Conservation (phyloP, 805 yeast species). For the Kuraishia hungarica region DNA sequence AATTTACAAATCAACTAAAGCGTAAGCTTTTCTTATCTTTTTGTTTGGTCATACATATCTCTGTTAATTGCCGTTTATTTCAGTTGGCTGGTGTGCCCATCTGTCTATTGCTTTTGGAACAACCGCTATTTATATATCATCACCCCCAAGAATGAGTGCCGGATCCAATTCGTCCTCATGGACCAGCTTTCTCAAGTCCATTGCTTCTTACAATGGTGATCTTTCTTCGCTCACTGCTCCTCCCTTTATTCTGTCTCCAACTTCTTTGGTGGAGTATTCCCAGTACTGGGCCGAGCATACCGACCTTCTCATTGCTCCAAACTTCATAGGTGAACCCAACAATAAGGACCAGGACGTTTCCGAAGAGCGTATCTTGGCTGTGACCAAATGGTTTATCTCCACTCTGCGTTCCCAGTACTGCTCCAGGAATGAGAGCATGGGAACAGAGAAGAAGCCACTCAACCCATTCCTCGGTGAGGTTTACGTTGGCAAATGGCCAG, state of each 20-base stretch:
- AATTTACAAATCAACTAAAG: too few relatives aligned
- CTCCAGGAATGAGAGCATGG: slow-evolving; percentile 83
- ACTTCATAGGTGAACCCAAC: slow-evolving; percentile 29
- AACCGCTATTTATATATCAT: neutral
- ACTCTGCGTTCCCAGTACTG: slow-evolving; percentile 91
- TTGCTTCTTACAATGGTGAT: slow-evolving; percentile 91
- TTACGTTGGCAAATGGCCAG: slow-evolving; percentile 84
- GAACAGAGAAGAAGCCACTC: slow-evolving; percentile 94
- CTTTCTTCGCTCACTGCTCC: slow-evolving; percentile 93
- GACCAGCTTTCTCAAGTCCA: slow-evolving; percentile 85
- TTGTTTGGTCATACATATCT: too few relatives aligned
- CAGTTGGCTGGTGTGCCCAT: neutral
- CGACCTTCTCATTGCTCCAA: slow-evolving; percentile 71
- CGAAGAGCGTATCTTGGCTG: slow-evolving; percentile 67
- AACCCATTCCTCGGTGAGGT: slow-evolving; percentile 95
- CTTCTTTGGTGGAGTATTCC: slow-evolving; percentile 83
- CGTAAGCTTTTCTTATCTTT: too few relatives aligned
- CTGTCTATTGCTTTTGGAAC: neutral
- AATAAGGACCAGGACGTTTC: slow-evolving; percentile 40
- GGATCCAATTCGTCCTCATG: slow-evolving; percentile 45
- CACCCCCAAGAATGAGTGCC: neutral
- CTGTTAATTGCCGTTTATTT: too few relatives aligned
- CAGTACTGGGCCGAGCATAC: slow-evolving; percentile 96
- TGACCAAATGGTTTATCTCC: slow-evolving; percentile 84
- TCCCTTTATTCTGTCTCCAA: slow-evolving; percentile 88